Percentiles rank a stretch among this genome's conserved stretches.
These are phyloP conservation scores for Salix purpurea DNA, from an alignment of 345 rosid species.

Conservation along the genomic window DNA sequence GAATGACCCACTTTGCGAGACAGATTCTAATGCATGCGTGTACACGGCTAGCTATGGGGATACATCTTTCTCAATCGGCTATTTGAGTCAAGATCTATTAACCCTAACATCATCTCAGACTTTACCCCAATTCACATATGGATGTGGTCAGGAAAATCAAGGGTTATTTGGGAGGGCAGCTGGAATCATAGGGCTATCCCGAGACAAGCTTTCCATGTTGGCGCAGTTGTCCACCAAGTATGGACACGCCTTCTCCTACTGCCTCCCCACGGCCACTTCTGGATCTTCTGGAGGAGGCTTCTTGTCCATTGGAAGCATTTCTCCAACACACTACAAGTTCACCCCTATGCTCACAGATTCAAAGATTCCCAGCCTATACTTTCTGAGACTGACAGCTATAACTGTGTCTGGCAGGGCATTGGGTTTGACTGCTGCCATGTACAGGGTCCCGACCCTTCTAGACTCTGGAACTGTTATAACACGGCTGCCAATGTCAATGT, in stretches of 20 bases:
- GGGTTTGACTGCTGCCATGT: conserved; percentile 11
- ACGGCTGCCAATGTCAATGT: conserved; percentile 38
- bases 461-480: conserved; percentile 55
- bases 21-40: conserved; percentile 14
- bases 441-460: conserved; percentile 38
- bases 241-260: conserved; percentile 40
- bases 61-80: conserved; percentile 37
- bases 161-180: conserved; percentile 43
- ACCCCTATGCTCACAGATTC: conserved; percentile 34
- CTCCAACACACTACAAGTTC: conserved; percentile 31
- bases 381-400: conserved; percentile 23
- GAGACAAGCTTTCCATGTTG: conserved; percentile 38
- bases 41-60: conserved; percentile 48
- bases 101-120: conserved; percentile 23
- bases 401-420: conserved; percentile 30
- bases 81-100: conserved; percentile 35
- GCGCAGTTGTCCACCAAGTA: conserved; percentile 29
- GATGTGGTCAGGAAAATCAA: conserved; percentile 50
- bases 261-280: conserved; percentile 34
- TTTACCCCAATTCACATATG: conserved; percentile 30
- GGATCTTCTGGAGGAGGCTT: conserved; percentile 26
- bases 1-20: conserved; percentile 30
- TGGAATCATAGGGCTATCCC: conserved; percentile 42
- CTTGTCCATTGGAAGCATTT: conserved; percentile 31
- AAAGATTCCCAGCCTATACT: conserved; percentile 29